These are phyloP conservation scores for Cardamine chenopodiifolia DNA, from an alignment of 345 rosid genomes.

Conservation along the genomic window DNA sequence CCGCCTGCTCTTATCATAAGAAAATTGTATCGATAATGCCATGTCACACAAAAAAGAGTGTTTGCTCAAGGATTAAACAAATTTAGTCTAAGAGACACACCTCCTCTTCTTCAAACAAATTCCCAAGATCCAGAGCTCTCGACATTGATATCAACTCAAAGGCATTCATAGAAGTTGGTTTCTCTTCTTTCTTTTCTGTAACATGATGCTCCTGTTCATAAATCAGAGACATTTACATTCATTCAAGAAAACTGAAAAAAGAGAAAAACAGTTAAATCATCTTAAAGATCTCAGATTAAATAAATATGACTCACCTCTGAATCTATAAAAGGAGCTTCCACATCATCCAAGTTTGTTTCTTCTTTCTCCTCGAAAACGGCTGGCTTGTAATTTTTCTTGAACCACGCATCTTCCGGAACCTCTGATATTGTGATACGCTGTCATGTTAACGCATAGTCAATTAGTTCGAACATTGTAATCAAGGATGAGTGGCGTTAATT, in stretches of 20 bases:
- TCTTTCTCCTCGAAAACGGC: slow-evolving; percentile 80
- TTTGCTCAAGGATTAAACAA: slow-evolving; percentile 3
- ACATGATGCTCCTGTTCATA: slow-evolving; percentile 79
- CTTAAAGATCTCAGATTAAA: slow-evolving; percentile 16
- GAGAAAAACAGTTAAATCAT: slow-evolving; percentile 40
- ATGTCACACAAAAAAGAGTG: neutral
- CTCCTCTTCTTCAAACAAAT: slow-evolving; percentile 85
- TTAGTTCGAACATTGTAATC: slow-evolving; percentile 20
- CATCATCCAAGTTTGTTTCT: slow-evolving; percentile 75
- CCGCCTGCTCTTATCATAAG: neutral
- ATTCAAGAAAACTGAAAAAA: slow-evolving; percentile 16
- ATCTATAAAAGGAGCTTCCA: slow-evolving; percentile 94
- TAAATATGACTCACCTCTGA: slow-evolving; percentile 58
- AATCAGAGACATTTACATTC: neutral
- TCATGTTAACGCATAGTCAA: slow-evolving; percentile 26
- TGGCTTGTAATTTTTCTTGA: slow-evolving; percentile 76
- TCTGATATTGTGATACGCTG: slow-evolving; percentile 91
- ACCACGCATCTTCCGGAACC: slow-evolving; percentile 81
- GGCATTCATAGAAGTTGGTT: slow-evolving; percentile 94
- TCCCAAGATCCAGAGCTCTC: slow-evolving; percentile 87
- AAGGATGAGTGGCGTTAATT: neutral
- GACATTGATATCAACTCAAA: slow-evolving; percentile 94
- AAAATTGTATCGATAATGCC: neutral
- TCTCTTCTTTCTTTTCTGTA: slow-evolving; percentile 84
- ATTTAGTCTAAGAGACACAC: slow-evolving; percentile 45